Percentiles rank a stretch among this genome's conserved stretches.
phyloP scores from a whole-genome alignment of 345 rosid species.

The Mangifera indica region DNA sequence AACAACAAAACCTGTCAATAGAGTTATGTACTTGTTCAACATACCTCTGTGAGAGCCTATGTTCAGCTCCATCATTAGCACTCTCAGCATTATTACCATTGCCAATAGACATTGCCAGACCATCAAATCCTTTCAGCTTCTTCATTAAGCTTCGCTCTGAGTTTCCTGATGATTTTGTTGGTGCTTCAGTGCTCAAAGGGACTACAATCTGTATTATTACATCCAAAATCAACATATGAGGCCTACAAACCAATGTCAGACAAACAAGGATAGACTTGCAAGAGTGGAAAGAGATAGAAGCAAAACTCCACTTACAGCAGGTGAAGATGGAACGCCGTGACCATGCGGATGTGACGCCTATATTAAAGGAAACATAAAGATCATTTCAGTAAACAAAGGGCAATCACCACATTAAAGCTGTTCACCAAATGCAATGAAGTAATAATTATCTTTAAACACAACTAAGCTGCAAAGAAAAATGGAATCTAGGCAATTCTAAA shows the following conservation, averaged over 20 bases:
- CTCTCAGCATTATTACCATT: slow-evolving; percentile 53
- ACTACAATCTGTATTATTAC: slow-evolving; percentile 48
- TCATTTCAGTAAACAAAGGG: slow-evolving; percentile 6
- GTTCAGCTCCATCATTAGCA: slow-evolving; percentile 43
- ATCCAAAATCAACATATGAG: background rate
- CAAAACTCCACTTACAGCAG: slow-evolving; percentile 47
- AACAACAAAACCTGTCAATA: background rate
- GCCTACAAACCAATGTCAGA: background rate
- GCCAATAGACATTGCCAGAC: slow-evolving; percentile 85
- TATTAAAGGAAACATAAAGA: slow-evolving; percentile 4
- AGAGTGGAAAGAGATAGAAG: slow-evolving; percentile 5
- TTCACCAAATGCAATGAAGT: background rate
- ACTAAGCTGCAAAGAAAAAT: background rate
- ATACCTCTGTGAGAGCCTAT: slow-evolving; percentile 69
- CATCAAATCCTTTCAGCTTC: slow-evolving; percentile 82
- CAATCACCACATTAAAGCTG: background rate
- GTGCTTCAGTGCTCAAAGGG: slow-evolving; percentile 49
- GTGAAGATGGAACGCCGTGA: slow-evolving; percentile 44
- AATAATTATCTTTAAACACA: background rate
- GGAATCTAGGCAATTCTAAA: background rate
- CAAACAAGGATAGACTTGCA: no score
- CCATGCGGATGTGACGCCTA: slow-evolving; percentile 54
- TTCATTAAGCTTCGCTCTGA: slow-evolving; percentile 66
- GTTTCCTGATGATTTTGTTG: slow-evolving; percentile 61
- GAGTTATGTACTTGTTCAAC: slow-evolving; percentile 11